Conservation (phyloP, 306 rosid species). For the Vigna nakashimae region DNA sequence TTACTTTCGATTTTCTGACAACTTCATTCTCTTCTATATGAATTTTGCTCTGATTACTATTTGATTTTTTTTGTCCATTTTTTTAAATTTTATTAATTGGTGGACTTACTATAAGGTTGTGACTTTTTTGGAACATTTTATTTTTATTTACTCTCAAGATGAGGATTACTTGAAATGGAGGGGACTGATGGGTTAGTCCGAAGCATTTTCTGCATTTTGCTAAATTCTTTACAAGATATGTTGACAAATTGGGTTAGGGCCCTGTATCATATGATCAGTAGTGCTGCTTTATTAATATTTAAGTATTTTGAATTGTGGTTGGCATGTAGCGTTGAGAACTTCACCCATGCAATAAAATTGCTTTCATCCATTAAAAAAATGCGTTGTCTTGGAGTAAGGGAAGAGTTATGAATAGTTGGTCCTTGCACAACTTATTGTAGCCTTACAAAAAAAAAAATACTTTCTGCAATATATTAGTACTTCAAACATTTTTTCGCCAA, state of each 20-base stretch:
- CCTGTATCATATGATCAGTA: conserved; percentile 40
- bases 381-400: conserved; percentile 31
- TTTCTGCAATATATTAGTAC: not conserved
- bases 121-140: conserved; percentile 14
- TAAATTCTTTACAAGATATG: conserved; percentile 15
- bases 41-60: conserved; percentile 17
- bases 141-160: conserved; percentile 21
- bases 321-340: conserved; percentile 31
- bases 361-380: conserved; percentile 25
- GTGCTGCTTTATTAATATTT: conserved; percentile 39
- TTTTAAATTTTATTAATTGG: not conserved
- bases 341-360: conserved; percentile 12
- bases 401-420: conserved; percentile 30
- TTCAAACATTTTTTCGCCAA: not conserved
- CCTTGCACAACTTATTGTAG: conserved; percentile 18
- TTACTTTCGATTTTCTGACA: conserved; percentile 20
- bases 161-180: conserved; percentile 32
- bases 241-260: conserved; percentile 38
- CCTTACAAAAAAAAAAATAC: conserved; percentile 13
- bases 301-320: conserved; percentile 35
- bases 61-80: not conserved
- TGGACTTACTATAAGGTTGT: not conserved
- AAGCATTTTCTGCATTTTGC: conserved; percentile 32
- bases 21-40: not conserved
- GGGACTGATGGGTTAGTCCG: not conserved